A percentile compares a stretch with the other conserved stretches of the same genome.
Evolutionary conservation across 2,329 filamentous ascomycete genomes (phyloP).

Genomic region (Pyricularia grisea): DNA sequence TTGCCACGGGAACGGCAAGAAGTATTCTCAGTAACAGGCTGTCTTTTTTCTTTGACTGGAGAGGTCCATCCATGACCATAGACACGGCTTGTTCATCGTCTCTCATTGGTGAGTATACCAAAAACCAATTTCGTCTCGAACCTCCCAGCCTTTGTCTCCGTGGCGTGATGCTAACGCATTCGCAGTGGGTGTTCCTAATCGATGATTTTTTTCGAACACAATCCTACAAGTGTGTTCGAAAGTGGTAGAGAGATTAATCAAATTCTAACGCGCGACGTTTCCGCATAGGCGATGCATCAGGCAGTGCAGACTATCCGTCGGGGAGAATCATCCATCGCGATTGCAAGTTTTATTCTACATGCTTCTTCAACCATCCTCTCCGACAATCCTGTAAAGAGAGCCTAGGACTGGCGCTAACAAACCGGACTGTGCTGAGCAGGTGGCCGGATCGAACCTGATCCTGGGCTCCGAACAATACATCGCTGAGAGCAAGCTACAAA

Average conservation of each 20-base stretch:
- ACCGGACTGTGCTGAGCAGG: conserved; percentile 8
- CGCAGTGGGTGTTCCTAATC: not conserved
- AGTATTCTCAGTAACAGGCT: conserved; percentile 12
- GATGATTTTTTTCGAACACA: too few relatives aligned
- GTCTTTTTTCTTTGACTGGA: conserved; percentile 24
- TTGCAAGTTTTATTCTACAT: not conserved
- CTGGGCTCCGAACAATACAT: conserved; percentile 8
- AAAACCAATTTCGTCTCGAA: not conserved
- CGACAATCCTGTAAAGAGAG: not conserved
- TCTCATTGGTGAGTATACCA: conserved; percentile 10
- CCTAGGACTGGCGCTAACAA: not conserved
- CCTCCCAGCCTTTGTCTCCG: not conserved
- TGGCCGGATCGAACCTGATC: conserved; percentile 16
- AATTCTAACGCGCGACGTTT: not conserved
- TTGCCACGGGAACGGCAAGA: conserved; percentile 14
- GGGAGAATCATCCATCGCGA: not conserved
- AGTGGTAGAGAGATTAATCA: not conserved
- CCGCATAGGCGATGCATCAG: not conserved
- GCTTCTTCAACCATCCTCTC: not conserved
- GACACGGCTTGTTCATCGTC: conserved; percentile 26
- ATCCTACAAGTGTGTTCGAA: not conserved
- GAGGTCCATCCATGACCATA: conserved; percentile 23
- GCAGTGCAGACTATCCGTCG: not conserved
- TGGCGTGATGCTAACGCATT: not conserved
- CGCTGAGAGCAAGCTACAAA: conserved; percentile 25